Percentiles rank a stretch among this genome's conserved stretches.
Evolutionary conservation across 768 basidiomycete genomes (phyloP).

Genomic region (Leucocoprinus sp.): DNA sequence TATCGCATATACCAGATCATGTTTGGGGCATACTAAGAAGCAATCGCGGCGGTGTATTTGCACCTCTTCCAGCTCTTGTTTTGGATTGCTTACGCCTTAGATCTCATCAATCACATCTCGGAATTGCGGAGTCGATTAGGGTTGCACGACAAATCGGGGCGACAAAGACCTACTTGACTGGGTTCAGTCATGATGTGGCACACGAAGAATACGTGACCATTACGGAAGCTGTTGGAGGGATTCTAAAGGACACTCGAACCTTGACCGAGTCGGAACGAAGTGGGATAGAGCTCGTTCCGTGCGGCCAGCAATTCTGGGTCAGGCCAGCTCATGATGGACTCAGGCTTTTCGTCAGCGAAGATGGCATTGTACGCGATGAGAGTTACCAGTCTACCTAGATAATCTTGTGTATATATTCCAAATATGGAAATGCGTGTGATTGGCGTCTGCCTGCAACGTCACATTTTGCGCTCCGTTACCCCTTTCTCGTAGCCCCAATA

Average conservation of each 20-base stretch:
- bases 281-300: constrained; percentile 39
- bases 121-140: constrained; percentile 53
- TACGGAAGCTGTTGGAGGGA: constrained; percentile 39
- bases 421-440: constrained; percentile 9
- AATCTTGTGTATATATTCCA: neutral
- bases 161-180: constrained; percentile 58
- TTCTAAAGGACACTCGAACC: constrained; percentile 20
- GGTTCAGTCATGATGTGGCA: constrained; percentile 68
- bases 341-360: constrained; percentile 37
- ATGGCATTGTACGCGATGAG: constrained; percentile 41
- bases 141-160: constrained; percentile 52
- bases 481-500: neutral
- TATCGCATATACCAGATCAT: constrained; percentile 68
- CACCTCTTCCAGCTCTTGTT: constrained; percentile 48
- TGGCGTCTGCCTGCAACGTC: neutral
- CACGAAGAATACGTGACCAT: constrained; percentile 75
- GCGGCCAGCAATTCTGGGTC: constrained; percentile 47
- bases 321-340: constrained; percentile 74
- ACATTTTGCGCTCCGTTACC: neutral
- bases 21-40: constrained; percentile 47
- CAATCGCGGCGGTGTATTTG: constrained; percentile 12
- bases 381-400: constrained; percentile 26
- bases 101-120: constrained; percentile 73
- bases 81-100: constrained; percentile 68
- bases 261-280: constrained; percentile 26